Evolutionary conservation across 305 asterid genomes (phyloP).

Genomic region (Rubia tinctorum): DNA sequence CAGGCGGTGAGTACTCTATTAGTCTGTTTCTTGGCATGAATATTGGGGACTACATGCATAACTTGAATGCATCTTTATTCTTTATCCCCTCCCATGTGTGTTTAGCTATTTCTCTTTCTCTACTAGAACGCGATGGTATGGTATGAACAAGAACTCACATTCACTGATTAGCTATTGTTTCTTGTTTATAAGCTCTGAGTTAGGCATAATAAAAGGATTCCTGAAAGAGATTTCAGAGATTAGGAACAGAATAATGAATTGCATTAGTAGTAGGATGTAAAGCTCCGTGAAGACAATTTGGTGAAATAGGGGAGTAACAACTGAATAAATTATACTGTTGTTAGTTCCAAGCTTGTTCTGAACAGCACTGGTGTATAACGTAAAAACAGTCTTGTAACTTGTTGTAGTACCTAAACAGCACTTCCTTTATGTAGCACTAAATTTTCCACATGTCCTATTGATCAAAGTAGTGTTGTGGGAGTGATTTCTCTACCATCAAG

Average conservation of each 20-base stretch:
- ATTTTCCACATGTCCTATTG: background rate
- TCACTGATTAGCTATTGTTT: background rate
- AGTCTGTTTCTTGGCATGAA: background rate
- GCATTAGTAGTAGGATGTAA: background rate
- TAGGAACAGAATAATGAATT: background rate
- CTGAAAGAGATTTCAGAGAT: background rate
- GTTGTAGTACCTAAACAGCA: background rate
- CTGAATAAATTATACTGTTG: background rate
- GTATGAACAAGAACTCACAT: background rate
- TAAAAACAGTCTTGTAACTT: background rate
- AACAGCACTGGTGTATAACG: background rate
- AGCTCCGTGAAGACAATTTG: background rate
- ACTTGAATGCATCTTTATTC: background rate
- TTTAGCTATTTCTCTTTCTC: background rate
- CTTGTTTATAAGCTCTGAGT: background rate
- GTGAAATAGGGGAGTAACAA: background rate
- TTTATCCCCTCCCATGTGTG: background rate
- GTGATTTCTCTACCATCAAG: background rate
- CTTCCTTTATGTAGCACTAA: background rate
- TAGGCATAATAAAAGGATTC: background rate
- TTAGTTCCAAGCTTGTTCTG: constrained; percentile 4
- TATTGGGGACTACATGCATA: background rate
- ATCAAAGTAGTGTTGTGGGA: background rate
- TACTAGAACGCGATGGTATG: background rate
- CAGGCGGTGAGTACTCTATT: constrained; percentile 71